Base-by-base conservation (phyloP, 2,329 filamentous ascomycete species). In the Didymella sp. region DNA sequence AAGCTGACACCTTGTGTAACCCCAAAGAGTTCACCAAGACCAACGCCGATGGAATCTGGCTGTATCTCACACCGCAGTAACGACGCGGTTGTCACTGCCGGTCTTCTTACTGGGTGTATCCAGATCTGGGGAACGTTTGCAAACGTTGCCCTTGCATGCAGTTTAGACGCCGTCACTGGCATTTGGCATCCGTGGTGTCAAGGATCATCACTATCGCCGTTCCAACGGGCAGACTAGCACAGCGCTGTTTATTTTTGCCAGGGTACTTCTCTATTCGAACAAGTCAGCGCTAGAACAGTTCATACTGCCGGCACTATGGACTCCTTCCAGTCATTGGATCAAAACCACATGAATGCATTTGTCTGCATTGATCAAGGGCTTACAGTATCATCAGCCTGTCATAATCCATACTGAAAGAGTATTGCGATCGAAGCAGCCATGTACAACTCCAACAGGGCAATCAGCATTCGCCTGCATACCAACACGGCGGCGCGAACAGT, bases 221-320 rank as follows among this genome's bases (percentile, higher is more conserved):
- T 38, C 37, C 9, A 4, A 44, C 43, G 25, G 54, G 31, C 8
- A 19, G 31, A 24, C 48, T 57, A 51, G 48, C 44, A 52, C 54
- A 52, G 56, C 59, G 59, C 57, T 28, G 58, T 60, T 64, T 58
- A 60, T 61, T 67, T 62, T 60, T 45, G 62, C 59, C 56, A 61
- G 47, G 62, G 58, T 51, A 56, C 24, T 45, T 42, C 50, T 45
- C 38, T 35, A 59, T 48, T 53, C 49, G 51, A 55, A 38, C 52
- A 61, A 58, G 60, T 69, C 63, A 67, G 63, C 66, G 51, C 66
- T 67, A 69, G 54, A 55, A 59, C 48, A 44, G 48, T 44, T 44
- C 44, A 30, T 31, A 44, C 45, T 27, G 43, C 48, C 48, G 54
- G 22, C 48, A 57, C 48, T 52, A 52, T 52, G 44, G 24, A 45